A percentile compares a stretch with the other conserved stretches of the same genome.
Evolutionary conservation across 2,329 filamentous ascomycete genomes (phyloP).

Genomic region (Penicillium sp.): DNA sequence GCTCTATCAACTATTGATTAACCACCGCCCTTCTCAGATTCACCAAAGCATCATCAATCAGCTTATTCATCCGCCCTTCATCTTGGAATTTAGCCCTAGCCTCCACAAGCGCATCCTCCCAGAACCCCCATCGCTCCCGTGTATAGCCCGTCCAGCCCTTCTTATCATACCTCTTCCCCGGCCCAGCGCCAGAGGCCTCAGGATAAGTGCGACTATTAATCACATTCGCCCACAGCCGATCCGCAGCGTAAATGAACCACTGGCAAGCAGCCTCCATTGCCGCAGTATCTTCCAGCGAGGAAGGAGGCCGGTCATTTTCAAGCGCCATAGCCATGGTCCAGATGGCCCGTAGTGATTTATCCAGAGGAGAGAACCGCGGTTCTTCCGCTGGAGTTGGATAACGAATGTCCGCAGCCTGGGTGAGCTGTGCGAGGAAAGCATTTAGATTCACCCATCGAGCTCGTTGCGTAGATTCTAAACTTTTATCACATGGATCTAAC

Average conservation of each 20-base stretch:
- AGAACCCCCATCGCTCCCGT: slow-evolving; percentile 6
- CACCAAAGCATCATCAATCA: slow-evolving; percentile 13
- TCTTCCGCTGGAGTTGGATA: slow-evolving; percentile 4
- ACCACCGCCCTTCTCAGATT: not conserved
- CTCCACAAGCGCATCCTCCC: slow-evolving; percentile 3
- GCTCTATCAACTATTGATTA: not conserved
- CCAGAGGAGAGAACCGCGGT: slow-evolving; percentile 9
- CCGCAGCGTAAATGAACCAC: slow-evolving; percentile 17
- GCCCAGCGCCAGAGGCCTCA: slow-evolving; percentile 1
- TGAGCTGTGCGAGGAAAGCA: slow-evolving; percentile 19
- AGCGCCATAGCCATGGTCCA: slow-evolving; percentile 11
- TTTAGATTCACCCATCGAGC: slow-evolving; percentile 17
- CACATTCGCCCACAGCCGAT: slow-evolving; percentile 15
- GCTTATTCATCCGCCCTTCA: slow-evolving; percentile 1
- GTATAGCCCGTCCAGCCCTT: slow-evolving; percentile 5
- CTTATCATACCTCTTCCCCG: slow-evolving; percentile 5
- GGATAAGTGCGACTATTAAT: slow-evolving; percentile 8
- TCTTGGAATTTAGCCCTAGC: slow-evolving; percentile 2
- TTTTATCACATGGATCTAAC: slow-evolving; percentile 10
- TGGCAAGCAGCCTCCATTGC: slow-evolving; percentile 14
- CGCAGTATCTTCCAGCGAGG: slow-evolving; percentile 8
- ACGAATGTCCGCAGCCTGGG: slow-evolving; percentile 12
- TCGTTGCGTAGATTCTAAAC: slow-evolving; percentile 5
- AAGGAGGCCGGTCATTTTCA: slow-evolving; percentile 13
- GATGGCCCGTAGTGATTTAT: slow-evolving; percentile 12